A percentile compares a stretch with the other conserved stretches of the same genome.
Conservation (phyloP, 768 basidiomycete species). For the Fomitopsis serialis region DNA sequence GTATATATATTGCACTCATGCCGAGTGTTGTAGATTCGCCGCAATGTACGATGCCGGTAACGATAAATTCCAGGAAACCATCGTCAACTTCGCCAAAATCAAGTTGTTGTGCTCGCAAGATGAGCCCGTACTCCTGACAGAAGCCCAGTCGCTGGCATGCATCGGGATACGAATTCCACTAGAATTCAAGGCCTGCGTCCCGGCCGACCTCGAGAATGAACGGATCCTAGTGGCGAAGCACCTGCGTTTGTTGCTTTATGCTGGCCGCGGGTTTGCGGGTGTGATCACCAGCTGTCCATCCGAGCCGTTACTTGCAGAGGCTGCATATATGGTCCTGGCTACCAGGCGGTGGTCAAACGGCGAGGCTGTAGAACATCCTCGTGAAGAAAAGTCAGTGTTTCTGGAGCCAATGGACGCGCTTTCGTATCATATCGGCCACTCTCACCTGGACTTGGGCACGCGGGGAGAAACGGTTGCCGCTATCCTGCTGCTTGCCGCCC, state of each 20-base stretch:
- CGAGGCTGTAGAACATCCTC: neutral
- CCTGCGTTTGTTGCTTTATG: constrained; percentile 24
- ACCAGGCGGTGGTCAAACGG: neutral
- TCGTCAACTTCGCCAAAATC: constrained; percentile 6
- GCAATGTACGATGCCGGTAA: constrained; percentile 9
- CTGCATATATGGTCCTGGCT: constrained; percentile 15
- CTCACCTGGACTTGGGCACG: constrained; percentile 16
- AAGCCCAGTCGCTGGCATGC: constrained; percentile 6
- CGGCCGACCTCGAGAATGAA: constrained; percentile 6
- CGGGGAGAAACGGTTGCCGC: constrained; percentile 19
- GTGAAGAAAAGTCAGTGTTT: too few species aligned
- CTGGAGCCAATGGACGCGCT: neutral
- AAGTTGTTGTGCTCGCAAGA: neutral
- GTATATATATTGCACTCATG: neutral
- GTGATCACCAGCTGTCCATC: constrained; percentile 21
- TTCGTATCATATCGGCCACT: neutral
- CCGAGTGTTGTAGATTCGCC: constrained; percentile 6
- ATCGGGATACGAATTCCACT: constrained; percentile 20
- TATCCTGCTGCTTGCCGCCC: constrained; percentile 18
- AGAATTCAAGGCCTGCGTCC: constrained; percentile 15
- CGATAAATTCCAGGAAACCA: constrained; percentile 2
- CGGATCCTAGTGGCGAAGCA: constrained; percentile 26
- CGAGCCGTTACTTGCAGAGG: constrained; percentile 26
- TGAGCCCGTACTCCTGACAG: neutral
- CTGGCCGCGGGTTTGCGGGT: constrained; percentile 12